Evolutionary conservation across 2,329 filamentous ascomycete genomes (phyloP), one percentile per base, ranked within the genome.

Genomic region (Cladosporium sphaerospermum): DNA sequence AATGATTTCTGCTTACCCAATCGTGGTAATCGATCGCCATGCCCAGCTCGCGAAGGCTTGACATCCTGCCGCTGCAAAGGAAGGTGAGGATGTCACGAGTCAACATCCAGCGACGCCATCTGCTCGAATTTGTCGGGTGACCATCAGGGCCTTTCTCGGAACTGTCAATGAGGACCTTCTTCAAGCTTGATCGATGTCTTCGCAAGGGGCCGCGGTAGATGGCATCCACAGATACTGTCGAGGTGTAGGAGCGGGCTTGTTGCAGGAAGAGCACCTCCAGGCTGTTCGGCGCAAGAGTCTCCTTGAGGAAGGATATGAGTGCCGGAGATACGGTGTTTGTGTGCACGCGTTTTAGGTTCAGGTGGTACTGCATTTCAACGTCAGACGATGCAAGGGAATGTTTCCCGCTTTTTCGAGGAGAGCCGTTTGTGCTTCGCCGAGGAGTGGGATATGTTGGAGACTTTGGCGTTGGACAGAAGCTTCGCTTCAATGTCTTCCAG

Each of bases 261-360:
- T 91, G 87, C 45, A 93, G 69, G 65, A 90, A 90, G 9, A 93
- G 75, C 8, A 83, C 83, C 68, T 93, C 86, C n/a, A 93, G 74
- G 28, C 82, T 86, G 66, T 93, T 88, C 1, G 88, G 88, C 16
- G 84, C 84, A 36, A 93, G 75, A 0, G 86, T 85, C 56, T 91
- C 86, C 61, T 85, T 88, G 57, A 93, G 75, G 64, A 93, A 92
- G 1, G 77, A 76, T 51, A 93, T 81, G 13, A 93, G 72, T 19
- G 84, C 76, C 7, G 79, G 74, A 1, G 86, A 87, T 2, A 87
- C 84, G 10, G 77, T 78, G 68, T 93, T 87, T 1, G 86, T 89
- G 62, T 91, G 86, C 11, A 93, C 78, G 58, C 84, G 80, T 69
- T 85, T 90, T 48, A 93, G 71, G 4, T 79, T 81, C 9, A 93